A percentile compares a stretch with the other conserved stretches of the same genome.
Conservation (phyloP, 352 stramenopile species). For the Phytophthora nicotianae region DNA sequence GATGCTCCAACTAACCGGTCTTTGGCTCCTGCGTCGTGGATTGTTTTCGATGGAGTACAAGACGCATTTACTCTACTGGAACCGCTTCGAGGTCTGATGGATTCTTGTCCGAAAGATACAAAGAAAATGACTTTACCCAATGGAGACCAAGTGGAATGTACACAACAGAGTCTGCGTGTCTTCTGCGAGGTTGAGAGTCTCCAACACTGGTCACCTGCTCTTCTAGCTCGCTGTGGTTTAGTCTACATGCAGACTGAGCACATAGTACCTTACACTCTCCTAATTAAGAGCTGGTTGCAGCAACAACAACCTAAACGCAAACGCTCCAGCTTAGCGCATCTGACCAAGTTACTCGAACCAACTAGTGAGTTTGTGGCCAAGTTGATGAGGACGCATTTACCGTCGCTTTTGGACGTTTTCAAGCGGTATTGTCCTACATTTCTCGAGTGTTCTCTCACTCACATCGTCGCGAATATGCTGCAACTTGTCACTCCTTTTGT, state of each 20-base stretch:
- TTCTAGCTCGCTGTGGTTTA: constrained; percentile 57
- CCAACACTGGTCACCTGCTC: constrained; percentile 55
- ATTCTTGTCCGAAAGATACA: constrained; percentile 3
- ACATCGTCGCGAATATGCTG: constrained; percentile 56
- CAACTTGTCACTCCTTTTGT: constrained; percentile 48
- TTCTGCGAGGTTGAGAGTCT: constrained; percentile 65
- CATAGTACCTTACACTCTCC: constrained; percentile 60
- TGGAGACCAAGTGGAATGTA: constrained; percentile 57
- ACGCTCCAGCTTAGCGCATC: constrained; percentile 15
- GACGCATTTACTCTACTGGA: constrained; percentile 43
- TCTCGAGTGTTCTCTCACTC: constrained; percentile 47
- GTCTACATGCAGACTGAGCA: constrained; percentile 59
- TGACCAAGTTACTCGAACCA: constrained; percentile 16
- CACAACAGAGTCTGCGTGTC: constrained; percentile 43
- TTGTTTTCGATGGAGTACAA: constrained; percentile 63
- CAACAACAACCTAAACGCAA: constrained; percentile 27
- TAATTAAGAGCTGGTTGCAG: constrained; percentile 71
- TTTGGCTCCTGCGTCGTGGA: constrained; percentile 46
- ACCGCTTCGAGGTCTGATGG: constrained; percentile 42
- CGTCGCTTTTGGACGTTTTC: constrained; percentile 56
- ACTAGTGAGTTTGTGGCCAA: constrained; percentile 44
- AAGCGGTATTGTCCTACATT: constrained; percentile 47
- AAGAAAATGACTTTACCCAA: constrained; percentile 53
- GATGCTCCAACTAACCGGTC: constrained; percentile 7
- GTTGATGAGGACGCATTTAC: constrained; percentile 51